Base-by-base conservation (phyloP, 306 rosid genomes). In the Pueraria montana region DNA sequence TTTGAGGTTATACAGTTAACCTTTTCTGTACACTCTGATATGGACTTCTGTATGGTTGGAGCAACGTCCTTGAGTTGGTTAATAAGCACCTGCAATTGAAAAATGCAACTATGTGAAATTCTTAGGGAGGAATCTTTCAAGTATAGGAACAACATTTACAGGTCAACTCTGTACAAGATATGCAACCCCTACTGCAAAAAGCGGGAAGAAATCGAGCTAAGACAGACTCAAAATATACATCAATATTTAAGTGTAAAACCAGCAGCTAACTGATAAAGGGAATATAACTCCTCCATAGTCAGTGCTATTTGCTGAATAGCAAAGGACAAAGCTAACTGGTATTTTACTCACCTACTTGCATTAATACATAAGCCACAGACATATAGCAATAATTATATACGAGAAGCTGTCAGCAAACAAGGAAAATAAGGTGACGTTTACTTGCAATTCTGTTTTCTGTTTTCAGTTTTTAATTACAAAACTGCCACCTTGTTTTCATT, bases 41-140 rank as follows among this genome's bases (percentile, higher is more conserved):
- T 96, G 80, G 99, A 94, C 82, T 88, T 91, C 83, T 94, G 97
- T 81, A 96, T 92, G 72, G 95, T 81, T 3, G 99, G 99, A 87
- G 99, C 97, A 86, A 96, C 99, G 24, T 96, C 98, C 88, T 94
- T 96, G 82, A 96, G 92, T 91, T 96, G 99, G 83, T 96, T 96
- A 81, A 94, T 90, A 79, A 96, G 97, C 52, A 92, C 99, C 99
- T 96, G 84, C 83, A 78, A 62, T 82, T 52, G 68, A 73, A 77
- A 83, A 38, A 36, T 27, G 75, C 36, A 79, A 72, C 45, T 71
- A 72, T 40, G 58, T 66, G 61, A 87, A 78, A 83, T 67, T 48
- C 50, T 40, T 74, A 78, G 64, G 77, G 65, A 17, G 11, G 23
- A 42, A 83, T 21, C 64, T 42, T 43, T 53, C 16, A n/a, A 27